phyloP scores from a whole-genome alignment of 228 moss, liverwort and hornwort species.

The Sphagnum fallax region DNA sequence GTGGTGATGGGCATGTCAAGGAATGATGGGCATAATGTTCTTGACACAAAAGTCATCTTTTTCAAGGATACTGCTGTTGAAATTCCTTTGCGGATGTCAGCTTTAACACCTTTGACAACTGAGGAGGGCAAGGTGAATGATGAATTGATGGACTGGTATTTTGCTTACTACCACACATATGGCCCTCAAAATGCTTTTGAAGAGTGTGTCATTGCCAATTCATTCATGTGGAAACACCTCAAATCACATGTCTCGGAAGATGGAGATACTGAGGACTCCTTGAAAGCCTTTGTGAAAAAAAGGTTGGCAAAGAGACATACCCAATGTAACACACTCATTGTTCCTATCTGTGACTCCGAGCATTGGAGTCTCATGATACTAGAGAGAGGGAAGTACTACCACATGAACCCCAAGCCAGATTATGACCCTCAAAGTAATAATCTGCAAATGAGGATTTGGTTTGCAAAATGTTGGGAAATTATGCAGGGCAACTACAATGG shows the following conservation, averaged over 20 bases:
- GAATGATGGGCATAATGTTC: background rate
- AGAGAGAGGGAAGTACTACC: background rate
- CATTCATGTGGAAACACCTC: background rate
- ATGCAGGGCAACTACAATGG: background rate
- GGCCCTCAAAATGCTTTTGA: background rate
- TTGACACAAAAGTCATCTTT: background rate
- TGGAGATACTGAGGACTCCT: background rate
- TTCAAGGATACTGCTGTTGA: background rate
- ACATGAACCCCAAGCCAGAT: background rate
- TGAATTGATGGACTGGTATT: background rate
- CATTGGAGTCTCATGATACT: background rate
- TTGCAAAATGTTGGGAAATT: background rate
- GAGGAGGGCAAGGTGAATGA: background rate
- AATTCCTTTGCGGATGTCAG: background rate
- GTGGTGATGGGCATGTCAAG: background rate
- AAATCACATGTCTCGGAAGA: background rate
- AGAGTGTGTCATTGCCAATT: background rate
- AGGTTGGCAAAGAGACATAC: background rate
- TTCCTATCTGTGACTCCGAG: background rate
- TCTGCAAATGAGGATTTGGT: background rate
- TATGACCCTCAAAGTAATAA: background rate
- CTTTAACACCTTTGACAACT: background rate
- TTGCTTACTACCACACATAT: background rate
- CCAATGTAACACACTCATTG: background rate
- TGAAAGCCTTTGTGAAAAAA: background rate